phyloP scores from a whole-genome alignment of 2,329 filamentous ascomycete species.

The Colletotrichum navitas region DNA sequence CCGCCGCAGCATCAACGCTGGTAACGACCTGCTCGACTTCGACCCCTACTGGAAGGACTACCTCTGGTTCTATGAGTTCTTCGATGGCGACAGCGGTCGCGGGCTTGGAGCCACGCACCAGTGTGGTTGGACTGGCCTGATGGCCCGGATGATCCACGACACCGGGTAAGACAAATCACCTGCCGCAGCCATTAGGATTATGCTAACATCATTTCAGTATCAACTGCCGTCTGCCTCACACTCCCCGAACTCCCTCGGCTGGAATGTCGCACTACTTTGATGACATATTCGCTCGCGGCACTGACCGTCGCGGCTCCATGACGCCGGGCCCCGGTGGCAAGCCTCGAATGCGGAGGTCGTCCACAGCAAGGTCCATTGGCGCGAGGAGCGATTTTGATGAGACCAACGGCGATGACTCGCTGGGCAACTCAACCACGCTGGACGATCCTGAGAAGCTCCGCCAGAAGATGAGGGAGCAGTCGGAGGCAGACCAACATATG shows the following conservation, averaged over 20 bases:
- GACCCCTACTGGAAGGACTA: conserved; percentile 94
- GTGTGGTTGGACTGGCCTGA: conserved; percentile 95
- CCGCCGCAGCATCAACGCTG: conserved; percentile 87
- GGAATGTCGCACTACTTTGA: conserved; percentile 96
- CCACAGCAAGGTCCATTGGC: conserved; percentile 86
- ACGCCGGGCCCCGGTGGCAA: conserved; percentile 47
- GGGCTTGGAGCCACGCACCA: conserved; percentile 94
- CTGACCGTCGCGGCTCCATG: conserved; percentile 55
- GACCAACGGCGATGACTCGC: conserved; percentile 58
- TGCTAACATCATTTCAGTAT: conserved; percentile 63
- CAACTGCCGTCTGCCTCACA: conserved; percentile 91
- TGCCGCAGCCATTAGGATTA: not conserved
- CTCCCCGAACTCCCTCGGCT: conserved; percentile 85
- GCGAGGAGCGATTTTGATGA: conserved; percentile 83
- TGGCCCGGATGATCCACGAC: conserved; percentile 97
- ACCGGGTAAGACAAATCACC: conserved; percentile 77
- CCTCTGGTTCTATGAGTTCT: conserved; percentile 98
- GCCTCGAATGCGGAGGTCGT: conserved; percentile 78
- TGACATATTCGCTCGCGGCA: conserved; percentile 79
- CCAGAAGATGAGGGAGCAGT: conserved; percentile 62
- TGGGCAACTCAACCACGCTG: conserved; percentile 35
- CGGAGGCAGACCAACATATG: conserved; percentile 76
- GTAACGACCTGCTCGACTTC: conserved; percentile 88
- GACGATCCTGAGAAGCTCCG: conserved; percentile 54
- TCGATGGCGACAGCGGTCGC: conserved; percentile 90